Evolutionary conservation across 768 basidiomycete species (phyloP).

Genomic region (Mrakia frigida): DNA sequence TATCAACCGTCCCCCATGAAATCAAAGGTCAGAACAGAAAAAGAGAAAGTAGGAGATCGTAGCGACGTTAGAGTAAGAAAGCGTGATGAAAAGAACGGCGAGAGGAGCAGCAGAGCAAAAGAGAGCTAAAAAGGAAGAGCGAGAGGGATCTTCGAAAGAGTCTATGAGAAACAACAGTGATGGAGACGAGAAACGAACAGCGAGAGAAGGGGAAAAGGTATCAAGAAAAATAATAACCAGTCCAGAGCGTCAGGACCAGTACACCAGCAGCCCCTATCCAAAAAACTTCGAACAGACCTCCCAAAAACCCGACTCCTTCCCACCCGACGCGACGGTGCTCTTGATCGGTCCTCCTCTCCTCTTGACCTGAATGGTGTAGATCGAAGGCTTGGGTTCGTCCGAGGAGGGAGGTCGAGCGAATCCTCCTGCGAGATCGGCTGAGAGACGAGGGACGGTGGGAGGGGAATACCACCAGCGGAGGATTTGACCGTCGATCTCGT

Average conservation of each 20-base stretch:
- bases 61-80: neutral
- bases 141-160: neutral
- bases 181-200: neutral
- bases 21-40: no score
- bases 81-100: neutral
- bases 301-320: slow-evolving; percentile 3
- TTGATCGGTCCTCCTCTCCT: slow-evolving; percentile 49
- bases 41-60: no score
- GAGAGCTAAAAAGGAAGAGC: neutral
- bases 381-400: slow-evolving; percentile 37
- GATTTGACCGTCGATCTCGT: slow-evolving; percentile 33
- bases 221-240: neutral
- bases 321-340: slow-evolving; percentile 13
- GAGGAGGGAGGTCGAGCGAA: slow-evolving; percentile 36
- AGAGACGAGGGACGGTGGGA: neutral
- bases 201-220: neutral
- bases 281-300: slow-evolving; percentile 7
- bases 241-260: neutral
- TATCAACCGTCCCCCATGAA: no score
- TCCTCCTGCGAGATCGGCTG: neutral
- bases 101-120: neutral
- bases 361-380: slow-evolving; percentile 49
- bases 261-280: no score
- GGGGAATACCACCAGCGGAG: slow-evolving; percentile 35
- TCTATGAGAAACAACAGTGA: neutral